Base-by-base conservation (phyloP, 495 filamentous ascomycete species). In the Penicillium cataractarum region DNA sequence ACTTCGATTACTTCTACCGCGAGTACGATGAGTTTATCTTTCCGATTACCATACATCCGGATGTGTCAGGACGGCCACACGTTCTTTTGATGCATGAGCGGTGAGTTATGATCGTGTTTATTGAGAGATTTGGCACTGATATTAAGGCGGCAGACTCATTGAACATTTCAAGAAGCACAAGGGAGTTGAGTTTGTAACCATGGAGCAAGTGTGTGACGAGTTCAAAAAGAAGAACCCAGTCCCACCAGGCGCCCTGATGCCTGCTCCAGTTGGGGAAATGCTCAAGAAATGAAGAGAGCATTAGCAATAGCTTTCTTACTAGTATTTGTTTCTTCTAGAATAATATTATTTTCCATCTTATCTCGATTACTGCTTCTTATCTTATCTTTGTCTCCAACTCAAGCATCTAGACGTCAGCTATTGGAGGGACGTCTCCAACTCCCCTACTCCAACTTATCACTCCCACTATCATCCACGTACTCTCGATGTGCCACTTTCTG, bases 101-200 rank as follows among this genome's bases (percentile, higher is more conserved):
- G 65, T 74, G 56, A n/a, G 66, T 58, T 27, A 55, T 51, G 3
- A n/a, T 22, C 31, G 13, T 35, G 12, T 0, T 22, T 46, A 15
- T 6, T 0, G 3, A 10, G 21, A 24, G 9, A 22, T 12, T 5
- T 22, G 24, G 42, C 6, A 24, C 51, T 32, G 21, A 37, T 24
- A 46, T 22, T 13, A 54, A 17, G 5, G 17, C 17, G 15, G 37
- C 9, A 62, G 82, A 22, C 79, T 90, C 48, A 90, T 91, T 65
- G 88, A 90, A 58, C 83, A 89, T 53, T 87, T 92, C 66, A 89
- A 89, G 62, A 84, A 82, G 46, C 87, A 91, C 60, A 87, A 89
- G 35, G 88, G 89, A 0, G 86, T 90, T 1, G 86, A 91, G 64
- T 91, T 88, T 83, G 82, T 89, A 62, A 89, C 86, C 0, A 87